These are phyloP conservation scores for Paraconiothyrium brasiliense DNA, from an alignment of 2,329 filamentous ascomycete species.

Conservation along the genomic window DNA sequence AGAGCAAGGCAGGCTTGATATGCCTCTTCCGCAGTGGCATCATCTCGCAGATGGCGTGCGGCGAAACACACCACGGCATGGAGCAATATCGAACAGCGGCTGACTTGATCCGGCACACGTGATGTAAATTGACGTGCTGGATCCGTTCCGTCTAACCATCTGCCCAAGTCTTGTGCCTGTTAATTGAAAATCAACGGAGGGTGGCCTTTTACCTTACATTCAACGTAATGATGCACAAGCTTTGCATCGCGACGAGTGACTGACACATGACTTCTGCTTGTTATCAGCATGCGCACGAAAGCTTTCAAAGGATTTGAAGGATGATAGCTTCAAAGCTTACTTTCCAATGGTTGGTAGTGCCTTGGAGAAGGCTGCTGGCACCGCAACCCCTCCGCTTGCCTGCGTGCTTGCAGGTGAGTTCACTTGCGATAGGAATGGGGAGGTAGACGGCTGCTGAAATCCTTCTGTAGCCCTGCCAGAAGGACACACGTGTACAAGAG, in stretches of 20 bases:
- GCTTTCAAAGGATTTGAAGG: background rate
- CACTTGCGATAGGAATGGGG: slow-evolving; percentile 17
- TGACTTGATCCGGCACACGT: slow-evolving; percentile 39
- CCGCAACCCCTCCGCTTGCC: slow-evolving; percentile 9
- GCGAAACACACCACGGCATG: slow-evolving; percentile 42
- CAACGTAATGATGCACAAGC: slow-evolving; percentile 42
- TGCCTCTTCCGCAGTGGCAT: slow-evolving; percentile 30
- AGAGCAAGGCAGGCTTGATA: slow-evolving; percentile 42
- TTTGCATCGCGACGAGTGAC: slow-evolving; percentile 35
- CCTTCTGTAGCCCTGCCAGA: slow-evolving; percentile 16
- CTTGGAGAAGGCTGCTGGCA: background rate
- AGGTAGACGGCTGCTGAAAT: slow-evolving; percentile 26
- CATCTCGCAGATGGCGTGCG: slow-evolving; percentile 37
- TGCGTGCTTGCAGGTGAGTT: slow-evolving; percentile 2
- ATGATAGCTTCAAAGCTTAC: slow-evolving; percentile 9
- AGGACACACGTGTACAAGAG: background rate
- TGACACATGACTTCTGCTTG: slow-evolving; percentile 7
- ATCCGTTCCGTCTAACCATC: slow-evolving; percentile 46
- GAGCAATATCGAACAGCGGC: slow-evolving; percentile 38
- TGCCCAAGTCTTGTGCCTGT: slow-evolving; percentile 28
- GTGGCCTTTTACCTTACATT: slow-evolving; percentile 15
- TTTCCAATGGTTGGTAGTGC: slow-evolving; percentile 9
- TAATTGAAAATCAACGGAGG: background rate
- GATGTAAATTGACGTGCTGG: slow-evolving; percentile 43
- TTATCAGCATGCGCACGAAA: background rate